These are phyloP conservation scores for Epichloe festucae DNA, from an alignment of 2,329 filamentous ascomycete genomes.

Conservation along the genomic window DNA sequence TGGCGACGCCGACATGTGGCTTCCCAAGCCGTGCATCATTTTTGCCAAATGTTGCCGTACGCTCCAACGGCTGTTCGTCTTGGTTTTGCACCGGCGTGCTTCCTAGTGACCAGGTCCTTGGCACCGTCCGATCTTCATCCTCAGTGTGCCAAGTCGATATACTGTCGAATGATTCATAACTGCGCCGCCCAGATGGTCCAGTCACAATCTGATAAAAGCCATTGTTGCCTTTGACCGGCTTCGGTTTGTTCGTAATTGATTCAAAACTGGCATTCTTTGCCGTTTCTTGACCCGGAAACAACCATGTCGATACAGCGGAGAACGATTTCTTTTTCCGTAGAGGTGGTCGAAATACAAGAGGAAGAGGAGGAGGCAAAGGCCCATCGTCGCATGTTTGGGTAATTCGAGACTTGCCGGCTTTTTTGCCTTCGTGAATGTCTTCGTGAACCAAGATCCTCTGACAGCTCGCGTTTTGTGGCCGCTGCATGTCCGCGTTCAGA, in stretches of 20 bases:
- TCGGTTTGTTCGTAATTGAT: constrained; percentile 42
- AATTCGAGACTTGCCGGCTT: not conserved
- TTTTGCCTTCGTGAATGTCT: not conserved
- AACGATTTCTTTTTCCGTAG: constrained; percentile 56
- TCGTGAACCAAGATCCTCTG: constrained; percentile 10
- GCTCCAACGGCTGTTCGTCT: constrained; percentile 29
- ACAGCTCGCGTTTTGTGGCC: constrained; percentile 18
- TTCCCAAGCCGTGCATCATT: constrained; percentile 9
- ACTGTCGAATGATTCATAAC: constrained; percentile 33
- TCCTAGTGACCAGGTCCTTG: constrained; percentile 36
- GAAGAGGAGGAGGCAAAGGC: constrained; percentile 41
- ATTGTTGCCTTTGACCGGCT: constrained; percentile 35
- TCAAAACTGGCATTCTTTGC: constrained; percentile 30
- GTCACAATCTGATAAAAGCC: constrained; percentile 47
- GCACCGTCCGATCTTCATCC: constrained; percentile 29
- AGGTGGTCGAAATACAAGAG: constrained; percentile 45
- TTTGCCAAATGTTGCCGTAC: constrained; percentile 18
- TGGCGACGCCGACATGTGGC: constrained; percentile 16
- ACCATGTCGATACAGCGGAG: constrained; percentile 46
- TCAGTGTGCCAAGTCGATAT: constrained; percentile 38
- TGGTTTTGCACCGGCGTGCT: constrained; percentile 28
- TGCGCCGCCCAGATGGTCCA: constrained; percentile 20
- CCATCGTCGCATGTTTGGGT: constrained; percentile 13
- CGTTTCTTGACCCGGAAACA: constrained; percentile 32
- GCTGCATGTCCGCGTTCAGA: constrained; percentile 32